Evolutionary conservation across 495 filamentous ascomycete genomes (phyloP), one percentile per base, ranked within the genome.

Genomic region (Aspergillus funiculosus): DNA sequence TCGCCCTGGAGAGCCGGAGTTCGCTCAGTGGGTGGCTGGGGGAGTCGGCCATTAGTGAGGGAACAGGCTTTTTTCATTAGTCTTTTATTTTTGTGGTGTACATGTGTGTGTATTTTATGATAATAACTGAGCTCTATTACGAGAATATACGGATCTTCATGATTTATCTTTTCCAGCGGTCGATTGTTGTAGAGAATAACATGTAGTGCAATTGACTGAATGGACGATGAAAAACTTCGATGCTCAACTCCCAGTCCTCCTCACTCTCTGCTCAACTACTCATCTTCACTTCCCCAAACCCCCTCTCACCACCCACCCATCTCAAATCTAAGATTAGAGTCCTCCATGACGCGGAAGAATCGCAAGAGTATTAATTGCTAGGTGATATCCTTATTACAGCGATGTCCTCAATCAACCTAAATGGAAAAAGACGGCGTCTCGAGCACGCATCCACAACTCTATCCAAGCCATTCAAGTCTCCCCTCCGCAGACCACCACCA

Each of bases 21-120:
- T 85, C 62, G 70, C 61, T 34, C 74, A 82, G 51, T 91, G 87
- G 87, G 77, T 75, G 22, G 84, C 76, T 18, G 86, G 85, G n/a
- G 85, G 80, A 0, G 74, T 88, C 30, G 86, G 84, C 5, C 85
- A 88, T 75, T 89, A 58, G 69, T 7, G 9, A 1, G 15, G 6
- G n/a, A 0, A 26, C 38, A 40, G 26, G 21, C 18, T 25, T 28
- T 25, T 18, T 25, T 31, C 6, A n/a, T n/a, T n/a, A n/a, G 29
- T 37, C 0, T 27, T 38, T 22, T 43, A 5, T 25, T 36, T 32
- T 39, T 26, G 20, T 25, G 13, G 26, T 56, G 40, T 47, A 53
- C 46, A 56, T 43, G 42, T 32, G n/a, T 26, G 35, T 51, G 43
- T 57, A 53, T 43, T 43, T 37, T 53, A 52, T 43, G 29, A 46